Conservation (phyloP, 2,329 filamentous ascomycete genomes). For the Lasiodiplodia sp. region DNA sequence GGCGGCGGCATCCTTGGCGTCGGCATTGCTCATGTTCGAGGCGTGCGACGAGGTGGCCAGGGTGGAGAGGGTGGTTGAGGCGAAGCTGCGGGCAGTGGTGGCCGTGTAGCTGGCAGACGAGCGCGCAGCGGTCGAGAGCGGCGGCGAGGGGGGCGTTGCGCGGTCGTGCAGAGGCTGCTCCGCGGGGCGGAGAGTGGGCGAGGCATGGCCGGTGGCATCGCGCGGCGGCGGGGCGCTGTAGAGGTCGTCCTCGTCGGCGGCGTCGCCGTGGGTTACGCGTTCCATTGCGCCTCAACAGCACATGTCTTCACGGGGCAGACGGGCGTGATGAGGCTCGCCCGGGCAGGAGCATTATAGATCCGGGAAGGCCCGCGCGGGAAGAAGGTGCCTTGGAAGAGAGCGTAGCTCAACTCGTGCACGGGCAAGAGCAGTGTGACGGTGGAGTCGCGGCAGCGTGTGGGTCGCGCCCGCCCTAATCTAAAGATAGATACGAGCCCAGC, state of each 20-base stretch:
- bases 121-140: conserved; percentile 25
- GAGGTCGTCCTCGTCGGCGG: conserved; percentile 28
- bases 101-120: conserved; percentile 29
- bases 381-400: neutral
- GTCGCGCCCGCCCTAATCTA: conserved; percentile 15
- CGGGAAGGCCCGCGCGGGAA: neutral
- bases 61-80: conserved; percentile 28
- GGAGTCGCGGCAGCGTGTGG: conserved; percentile 23
- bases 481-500: conserved; percentile 26
- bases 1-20: conserved; percentile 19
- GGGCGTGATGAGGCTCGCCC: neutral
- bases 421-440: conserved; percentile 20
- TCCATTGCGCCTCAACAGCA: conserved; percentile 27
- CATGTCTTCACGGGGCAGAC: conserved; percentile 9
- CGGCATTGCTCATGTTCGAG: conserved; percentile 25
- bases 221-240: conserved; percentile 31
- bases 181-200: neutral
- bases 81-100: conserved; percentile 28
- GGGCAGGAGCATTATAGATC: conserved; percentile 22
- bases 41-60: conserved; percentile 25
- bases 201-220: neutral
- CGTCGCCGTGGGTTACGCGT: conserved; percentile 25
- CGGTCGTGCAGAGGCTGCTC: conserved; percentile 14
- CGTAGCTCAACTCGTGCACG: conserved; percentile 2
- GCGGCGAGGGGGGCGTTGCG: conserved; percentile 21